Conservation (phyloP, 148 eudicot genomes). For the Chenopodium formosanum region DNA sequence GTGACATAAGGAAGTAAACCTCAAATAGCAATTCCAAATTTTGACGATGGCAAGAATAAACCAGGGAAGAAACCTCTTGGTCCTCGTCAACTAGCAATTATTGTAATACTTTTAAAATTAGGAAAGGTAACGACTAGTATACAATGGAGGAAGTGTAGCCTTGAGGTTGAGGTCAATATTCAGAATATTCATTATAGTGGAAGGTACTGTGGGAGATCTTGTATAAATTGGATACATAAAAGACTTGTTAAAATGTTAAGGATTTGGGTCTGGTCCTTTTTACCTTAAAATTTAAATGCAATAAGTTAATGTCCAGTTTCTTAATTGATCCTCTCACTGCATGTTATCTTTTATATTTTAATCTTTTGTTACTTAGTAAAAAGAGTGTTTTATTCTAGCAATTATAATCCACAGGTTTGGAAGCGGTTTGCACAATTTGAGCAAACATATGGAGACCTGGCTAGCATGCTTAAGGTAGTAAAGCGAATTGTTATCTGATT, state of each 20-base stretch:
- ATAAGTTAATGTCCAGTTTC: not conserved
- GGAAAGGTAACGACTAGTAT: too few species aligned
- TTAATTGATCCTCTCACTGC: not conserved
- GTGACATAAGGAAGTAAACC: too few species aligned
- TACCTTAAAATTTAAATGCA: not conserved
- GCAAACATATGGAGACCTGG: slow-evolving; percentile 96
- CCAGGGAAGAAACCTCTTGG: too few species aligned
- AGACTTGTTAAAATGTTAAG: not conserved
- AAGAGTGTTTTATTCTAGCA: not conserved
- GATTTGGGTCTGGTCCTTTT: not conserved
- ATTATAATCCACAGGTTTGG: slow-evolving; percentile 67
- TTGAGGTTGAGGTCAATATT: not conserved
- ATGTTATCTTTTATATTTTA: not conserved
- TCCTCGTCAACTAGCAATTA: too few species aligned
- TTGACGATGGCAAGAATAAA: too few species aligned
- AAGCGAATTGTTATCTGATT: not conserved
- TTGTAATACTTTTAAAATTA: too few species aligned
- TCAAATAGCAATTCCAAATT: too few species aligned
- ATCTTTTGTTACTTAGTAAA: not conserved
- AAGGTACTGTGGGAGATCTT: not conserved
- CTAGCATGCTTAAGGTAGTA: slow-evolving; percentile 94
- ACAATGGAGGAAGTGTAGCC: not conserved
- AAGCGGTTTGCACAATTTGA: slow-evolving; percentile 87
- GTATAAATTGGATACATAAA: too few species aligned
- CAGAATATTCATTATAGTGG: not conserved